Evolutionary conservation across 768 basidiomycete species (phyloP).

Genomic region (Mycena chlorophos): DNA sequence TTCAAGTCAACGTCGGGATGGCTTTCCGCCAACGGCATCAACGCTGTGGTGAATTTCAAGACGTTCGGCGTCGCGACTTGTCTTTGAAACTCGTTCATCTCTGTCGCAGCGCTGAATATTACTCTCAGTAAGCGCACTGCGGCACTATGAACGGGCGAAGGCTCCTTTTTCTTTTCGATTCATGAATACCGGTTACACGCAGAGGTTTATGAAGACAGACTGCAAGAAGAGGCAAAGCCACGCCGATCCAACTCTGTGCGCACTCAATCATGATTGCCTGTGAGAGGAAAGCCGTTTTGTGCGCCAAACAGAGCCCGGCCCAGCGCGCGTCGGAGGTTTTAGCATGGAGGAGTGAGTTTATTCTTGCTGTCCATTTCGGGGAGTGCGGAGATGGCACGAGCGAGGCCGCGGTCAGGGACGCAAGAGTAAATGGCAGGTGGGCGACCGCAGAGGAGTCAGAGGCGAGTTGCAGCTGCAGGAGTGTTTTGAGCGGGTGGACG

Average conservation of each 20-base stretch:
- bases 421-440: slow-evolving; percentile 60
- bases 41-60: slow-evolving; percentile 63
- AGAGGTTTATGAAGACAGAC: slow-evolving; percentile 52
- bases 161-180: slow-evolving; percentile 63
- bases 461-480: slow-evolving; percentile 72
- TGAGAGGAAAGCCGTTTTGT: slow-evolving; percentile 61
- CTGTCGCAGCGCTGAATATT: slow-evolving; percentile 59
- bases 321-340: slow-evolving; percentile 77
- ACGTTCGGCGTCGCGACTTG: slow-evolving; percentile 73
- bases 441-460: slow-evolving; percentile 62
- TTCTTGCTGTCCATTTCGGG: slow-evolving; percentile 73
- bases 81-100: slow-evolving; percentile 78
- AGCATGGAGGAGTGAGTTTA: slow-evolving; percentile 74
- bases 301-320: slow-evolving; percentile 77
- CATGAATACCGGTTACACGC: slow-evolving; percentile 23
- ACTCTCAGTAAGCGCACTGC: slow-evolving; percentile 62
- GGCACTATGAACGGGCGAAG: slow-evolving; percentile 57
- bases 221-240: slow-evolving; percentile 63
- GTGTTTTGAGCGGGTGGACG: slow-evolving; percentile 55
- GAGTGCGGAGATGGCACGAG: slow-evolving; percentile 66
- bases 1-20: slow-evolving; percentile 51
- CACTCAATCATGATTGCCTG: slow-evolving; percentile 63
- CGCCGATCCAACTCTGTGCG: slow-evolving; percentile 71
- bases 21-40: slow-evolving; percentile 58
- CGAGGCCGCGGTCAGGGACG: slow-evolving; percentile 50